phyloP scores from a whole-genome alignment of 257 asterid species.

The Striga asiatica region DNA sequence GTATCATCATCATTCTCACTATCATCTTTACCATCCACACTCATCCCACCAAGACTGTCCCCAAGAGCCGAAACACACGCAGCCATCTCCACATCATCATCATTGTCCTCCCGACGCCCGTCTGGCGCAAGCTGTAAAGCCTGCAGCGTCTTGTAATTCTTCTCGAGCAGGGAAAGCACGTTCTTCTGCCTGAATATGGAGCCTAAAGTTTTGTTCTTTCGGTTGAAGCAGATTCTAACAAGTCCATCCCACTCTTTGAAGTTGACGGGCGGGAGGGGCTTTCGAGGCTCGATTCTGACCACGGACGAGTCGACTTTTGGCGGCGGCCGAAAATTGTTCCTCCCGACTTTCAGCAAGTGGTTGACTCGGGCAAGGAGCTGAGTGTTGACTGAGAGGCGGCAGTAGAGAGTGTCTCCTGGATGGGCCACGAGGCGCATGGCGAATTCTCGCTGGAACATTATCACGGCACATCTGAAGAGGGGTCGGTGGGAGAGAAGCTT shows the following conservation, averaged over 20 bases:
- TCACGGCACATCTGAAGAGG: conserved; percentile 82
- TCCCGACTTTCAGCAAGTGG: conserved; percentile 82
- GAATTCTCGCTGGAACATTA: conserved; percentile 91
- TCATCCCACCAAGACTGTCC: conserved; percentile 56
- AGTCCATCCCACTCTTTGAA: conserved; percentile 98
- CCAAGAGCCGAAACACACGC: conserved; percentile 62
- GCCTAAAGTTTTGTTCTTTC: conserved; percentile 80
- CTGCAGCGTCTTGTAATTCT: conserved; percentile 79
- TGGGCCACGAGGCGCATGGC: conserved; percentile 97
- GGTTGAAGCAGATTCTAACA: conserved; percentile 82
- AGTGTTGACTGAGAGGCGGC: conserved; percentile 94
- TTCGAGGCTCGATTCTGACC: conserved; percentile 84
- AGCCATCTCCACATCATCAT: conserved; percentile 44
- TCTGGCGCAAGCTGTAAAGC: conserved; percentile 49
- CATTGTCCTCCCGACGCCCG: conserved; percentile 35
- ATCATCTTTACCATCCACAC: conserved; percentile 41
- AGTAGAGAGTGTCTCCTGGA: conserved; percentile 81
- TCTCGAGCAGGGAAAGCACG: conserved; percentile 62
- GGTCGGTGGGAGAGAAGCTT: conserved; percentile 80
- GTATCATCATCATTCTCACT: conserved; percentile 49
- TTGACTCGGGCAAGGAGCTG: conserved; percentile 70
- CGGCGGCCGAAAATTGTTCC: conserved; percentile 94
- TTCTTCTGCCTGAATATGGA: conserved; percentile 67
- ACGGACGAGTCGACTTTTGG: conserved; percentile 96
- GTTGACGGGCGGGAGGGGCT: conserved; percentile 65